phyloP scores from a whole-genome alignment of 1,139 yeast genomes.

The Yamadazyma songkhlaensis region DNA sequence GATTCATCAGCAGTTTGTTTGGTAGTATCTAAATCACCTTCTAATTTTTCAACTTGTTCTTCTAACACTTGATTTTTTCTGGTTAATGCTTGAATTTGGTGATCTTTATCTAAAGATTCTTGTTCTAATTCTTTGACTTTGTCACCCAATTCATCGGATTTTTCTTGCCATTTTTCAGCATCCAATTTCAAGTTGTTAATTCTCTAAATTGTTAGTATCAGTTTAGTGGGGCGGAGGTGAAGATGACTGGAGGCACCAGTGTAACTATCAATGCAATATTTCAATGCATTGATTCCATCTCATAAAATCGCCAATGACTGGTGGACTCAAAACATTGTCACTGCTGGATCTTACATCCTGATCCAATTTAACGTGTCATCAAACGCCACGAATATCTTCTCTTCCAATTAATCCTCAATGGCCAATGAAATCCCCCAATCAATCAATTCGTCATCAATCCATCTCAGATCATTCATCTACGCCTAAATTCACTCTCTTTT shows the following conservation, averaged over 20 bases:
- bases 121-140: constrained; percentile 89
- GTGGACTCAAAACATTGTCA: too few relatives aligned
- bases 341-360: too few relatives aligned
- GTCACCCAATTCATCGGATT: constrained; percentile 81
- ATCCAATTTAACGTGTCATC: neutral
- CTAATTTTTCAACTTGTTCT: constrained; percentile 87
- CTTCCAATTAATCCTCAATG: neutral
- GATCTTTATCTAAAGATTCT: constrained; percentile 87
- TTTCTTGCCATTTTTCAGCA: constrained; percentile 96
- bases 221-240: too few relatives aligned
- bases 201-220: constrained; percentile 51
- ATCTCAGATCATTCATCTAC: neutral
- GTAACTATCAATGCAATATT: too few relatives aligned
- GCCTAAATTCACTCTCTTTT: too few relatives aligned
- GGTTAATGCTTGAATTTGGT: constrained; percentile 88
- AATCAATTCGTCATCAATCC: neutral
- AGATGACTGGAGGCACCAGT: too few relatives aligned
- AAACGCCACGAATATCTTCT: neutral
- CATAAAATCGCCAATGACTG: too few relatives aligned
- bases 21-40: constrained; percentile 71
- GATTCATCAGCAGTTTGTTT: constrained; percentile 94
- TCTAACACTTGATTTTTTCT: constrained; percentile 92
- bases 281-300: too few relatives aligned
- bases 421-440: neutral
- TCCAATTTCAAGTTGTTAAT: constrained; percentile 87